Conservation (phyloP, 129 eudicot species). For the Lonicera japonica region DNA sequence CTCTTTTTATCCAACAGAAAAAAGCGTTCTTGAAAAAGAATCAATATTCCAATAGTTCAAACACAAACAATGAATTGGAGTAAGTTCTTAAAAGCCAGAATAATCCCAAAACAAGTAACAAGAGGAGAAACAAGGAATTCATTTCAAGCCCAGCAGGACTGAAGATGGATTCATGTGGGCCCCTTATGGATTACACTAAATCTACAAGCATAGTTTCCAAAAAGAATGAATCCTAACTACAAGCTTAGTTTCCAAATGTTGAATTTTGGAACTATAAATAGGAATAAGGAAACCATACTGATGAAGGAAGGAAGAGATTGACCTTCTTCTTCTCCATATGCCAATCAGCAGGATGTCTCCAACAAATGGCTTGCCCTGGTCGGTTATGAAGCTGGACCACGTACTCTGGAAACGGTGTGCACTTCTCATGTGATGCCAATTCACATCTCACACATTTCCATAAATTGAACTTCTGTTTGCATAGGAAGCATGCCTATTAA, state of each 20-base stretch:
- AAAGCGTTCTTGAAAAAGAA: too few relatives aligned
- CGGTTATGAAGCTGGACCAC: constrained; percentile 34
- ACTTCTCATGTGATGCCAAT: constrained; percentile 82
- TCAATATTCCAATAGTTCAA: too few relatives aligned
- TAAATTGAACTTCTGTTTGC: constrained; percentile 50
- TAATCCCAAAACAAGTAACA: background rate
- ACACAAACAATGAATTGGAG: too few relatives aligned
- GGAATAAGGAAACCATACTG: constrained; percentile 16
- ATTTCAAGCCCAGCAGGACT: background rate
- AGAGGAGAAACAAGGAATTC: background rate
- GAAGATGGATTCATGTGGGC: background rate
- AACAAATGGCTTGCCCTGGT: constrained; percentile 73
- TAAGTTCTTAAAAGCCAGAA: too few relatives aligned
- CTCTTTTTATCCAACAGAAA: too few relatives aligned
- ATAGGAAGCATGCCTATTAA: constrained; percentile 66
- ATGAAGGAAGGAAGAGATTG: constrained; percentile 48
- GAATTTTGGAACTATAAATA: background rate
- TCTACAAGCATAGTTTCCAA: too few relatives aligned
- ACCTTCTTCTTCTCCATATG: constrained; percentile 62
- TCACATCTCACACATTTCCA: constrained; percentile 82
- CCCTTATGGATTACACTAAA: too few relatives aligned
- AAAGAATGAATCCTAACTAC: background rate
- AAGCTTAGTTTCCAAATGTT: too few relatives aligned
- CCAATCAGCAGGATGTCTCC: constrained; percentile 78
- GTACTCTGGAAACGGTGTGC: constrained; percentile 74